Evolutionary conservation across 2,329 filamentous ascomycete genomes (phyloP).

Genomic region (Niveomyces coronatus): DNA sequence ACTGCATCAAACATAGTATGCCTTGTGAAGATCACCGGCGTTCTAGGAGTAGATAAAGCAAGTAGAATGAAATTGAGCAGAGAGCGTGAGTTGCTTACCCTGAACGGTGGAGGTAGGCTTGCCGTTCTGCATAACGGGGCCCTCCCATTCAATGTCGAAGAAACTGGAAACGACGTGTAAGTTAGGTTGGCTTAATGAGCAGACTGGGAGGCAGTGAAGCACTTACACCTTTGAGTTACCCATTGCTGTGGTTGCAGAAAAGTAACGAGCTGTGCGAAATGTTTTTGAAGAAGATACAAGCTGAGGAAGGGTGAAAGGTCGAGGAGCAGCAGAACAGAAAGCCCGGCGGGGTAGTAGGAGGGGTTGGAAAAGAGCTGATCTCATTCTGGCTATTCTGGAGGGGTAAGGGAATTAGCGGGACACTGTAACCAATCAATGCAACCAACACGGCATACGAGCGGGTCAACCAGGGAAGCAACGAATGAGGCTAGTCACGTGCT

Average conservation of each 20-base stretch:
- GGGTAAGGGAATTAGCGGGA: constrained; percentile 30
- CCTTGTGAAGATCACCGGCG: no score
- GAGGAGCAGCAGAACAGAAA: constrained; percentile 28
- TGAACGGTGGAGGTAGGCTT: constrained; percentile 43
- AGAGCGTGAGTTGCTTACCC: constrained; percentile 38
- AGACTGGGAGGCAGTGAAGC: no score
- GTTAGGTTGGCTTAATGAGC: constrained; percentile 2
- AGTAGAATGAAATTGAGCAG: neutral
- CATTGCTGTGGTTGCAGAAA: constrained; percentile 62
- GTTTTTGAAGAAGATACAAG: constrained; percentile 31
- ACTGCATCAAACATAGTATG: constrained; percentile 1
- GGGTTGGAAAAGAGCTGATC: constrained; percentile 34
- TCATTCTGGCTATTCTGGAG: constrained; percentile 33
- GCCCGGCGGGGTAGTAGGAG: constrained; percentile 35
- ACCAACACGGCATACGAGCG: neutral
- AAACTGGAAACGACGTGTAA: constrained; percentile 33
- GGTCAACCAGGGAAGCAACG: constrained; percentile 11
- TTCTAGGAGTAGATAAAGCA: no score
- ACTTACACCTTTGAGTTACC: constrained; percentile 56
- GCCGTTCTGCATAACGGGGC: constrained; percentile 55
- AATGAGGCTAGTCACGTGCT: constrained; percentile 21
- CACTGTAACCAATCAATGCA: constrained; percentile 12
- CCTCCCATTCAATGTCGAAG: constrained; percentile 67
- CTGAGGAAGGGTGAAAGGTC: constrained; percentile 31
- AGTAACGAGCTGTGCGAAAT: constrained; percentile 32